phyloP scores from a whole-genome alignment of 345 rosid species.

The Hibiscus trionum region DNA sequence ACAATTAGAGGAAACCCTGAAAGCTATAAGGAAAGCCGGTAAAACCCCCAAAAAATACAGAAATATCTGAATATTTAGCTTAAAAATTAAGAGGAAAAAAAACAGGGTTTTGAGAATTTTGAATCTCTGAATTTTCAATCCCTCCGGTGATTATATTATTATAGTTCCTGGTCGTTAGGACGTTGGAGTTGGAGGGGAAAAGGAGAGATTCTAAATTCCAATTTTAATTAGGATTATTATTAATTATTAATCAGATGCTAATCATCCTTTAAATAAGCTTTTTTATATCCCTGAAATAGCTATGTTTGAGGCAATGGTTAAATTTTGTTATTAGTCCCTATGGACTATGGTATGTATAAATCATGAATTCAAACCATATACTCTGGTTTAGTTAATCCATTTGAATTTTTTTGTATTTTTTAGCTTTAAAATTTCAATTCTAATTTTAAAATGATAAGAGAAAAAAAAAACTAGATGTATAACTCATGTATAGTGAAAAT shows the following conservation, averaged over 20 bases:
- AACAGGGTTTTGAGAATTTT: neutral
- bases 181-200: neutral
- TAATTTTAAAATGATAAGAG: no score
- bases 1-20: neutral
- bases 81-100: neutral
- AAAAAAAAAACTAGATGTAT: no score
- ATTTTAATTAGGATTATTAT: neutral
- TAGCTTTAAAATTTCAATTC: no score
- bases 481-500: no score
- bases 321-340: no score
- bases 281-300: no score
- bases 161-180: neutral
- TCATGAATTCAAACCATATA: no score
- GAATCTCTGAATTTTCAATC: neutral
- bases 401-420: no score
- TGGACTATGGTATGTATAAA: no score
- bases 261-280: neutral
- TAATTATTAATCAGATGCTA: neutral
- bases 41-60: neutral
- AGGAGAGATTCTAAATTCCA: neutral
- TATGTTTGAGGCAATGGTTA: no score
- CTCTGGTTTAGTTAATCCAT: no score
- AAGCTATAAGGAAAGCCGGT: conserved; percentile 3
- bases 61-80: neutral
- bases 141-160: neutral